Base-by-base conservation (phyloP, 306 rosid genomes). In the Datisca glomerata region DNA sequence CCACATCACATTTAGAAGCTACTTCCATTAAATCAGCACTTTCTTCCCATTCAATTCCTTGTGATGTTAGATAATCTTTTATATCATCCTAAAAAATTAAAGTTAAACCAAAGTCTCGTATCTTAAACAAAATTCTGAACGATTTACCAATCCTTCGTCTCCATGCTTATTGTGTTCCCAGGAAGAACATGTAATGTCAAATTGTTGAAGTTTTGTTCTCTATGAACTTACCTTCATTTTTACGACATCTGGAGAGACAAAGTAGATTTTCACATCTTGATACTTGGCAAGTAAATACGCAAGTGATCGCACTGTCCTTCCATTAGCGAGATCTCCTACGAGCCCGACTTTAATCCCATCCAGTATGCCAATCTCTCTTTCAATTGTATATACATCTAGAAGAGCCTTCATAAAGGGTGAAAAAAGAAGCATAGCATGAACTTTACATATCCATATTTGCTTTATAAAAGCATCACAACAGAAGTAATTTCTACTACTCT, bases 281-380 rank as follows among this genome's bases (percentile, higher is more conserved):
- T 75, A 86, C 66, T 70, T 86, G 19, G 86, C 71, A 13, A 81
- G 94, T 77, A 86, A 66, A 69, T 75, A 86, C 18, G 94, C 94
- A 44, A 86, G 69, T 8, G 96, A 86, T 24, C 85, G 86, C 37
- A 81, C 92, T 3, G 96, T 81, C 67, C 96, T 81, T 36, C 94
- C 96, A 24, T 75, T 81, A 6, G 94, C 86, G 57, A 81, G 94
- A 64, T 78, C 96, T 53, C 96, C 94, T 22, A 86, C 92, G 15
- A 75, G 84, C 49, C 75, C 96, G 56, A 86, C 84, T 56, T 58
- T 78, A 22, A 81, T 78, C 8, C 79, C 81, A 49, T 86, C 94
- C 24, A 81, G 66, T 68, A 63, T 73, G 53, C 94, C 92, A 25
- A 81, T 59, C 69, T 78, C 86, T 68, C 81, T 78, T 46, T 75